Base-by-base conservation (phyloP, 2,329 filamentous ascomycete species). In the Penicillium sp. region DNA sequence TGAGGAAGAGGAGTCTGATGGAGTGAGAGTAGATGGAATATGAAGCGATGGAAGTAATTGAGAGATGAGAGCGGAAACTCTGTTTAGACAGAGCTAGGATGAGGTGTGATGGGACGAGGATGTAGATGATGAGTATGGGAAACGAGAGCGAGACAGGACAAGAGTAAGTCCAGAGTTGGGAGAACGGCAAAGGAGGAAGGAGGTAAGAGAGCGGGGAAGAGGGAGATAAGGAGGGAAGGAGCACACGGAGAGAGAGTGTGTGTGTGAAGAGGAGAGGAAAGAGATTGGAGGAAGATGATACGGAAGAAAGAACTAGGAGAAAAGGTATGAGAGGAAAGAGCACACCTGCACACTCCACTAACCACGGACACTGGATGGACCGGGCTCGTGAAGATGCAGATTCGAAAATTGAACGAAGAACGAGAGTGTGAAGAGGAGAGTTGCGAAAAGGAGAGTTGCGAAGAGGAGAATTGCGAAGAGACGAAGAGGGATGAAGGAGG, bases 221-320 rank as follows among this genome's bases (percentile, higher is more conserved):
- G 38, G 22, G 6, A 19, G 12, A 19, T 35, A 19, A 17, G 13
- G 22, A 38, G 42, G 47, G 55, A 60, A 53, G 47, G 19, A 56
- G 56, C 57, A 54, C 45, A 50, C 28, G 55, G 38, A 24, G 24
- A 26, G 1, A 17, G 13, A 40, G n/a, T 35, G 45, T 30, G 13
- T 28, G n/a, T 35, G 45, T 30, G 53, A 58, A 37, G 51, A 10
- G 50, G 53, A 56, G 49, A 47, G 53, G 44, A 57, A 47, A 24
- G 28, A 42, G 24, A 28, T 17, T n/a, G 17, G 26, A 26, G 10
- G 15, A 40, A 38, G 12, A 26, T 10, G 30, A 33, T 19, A 40
- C 15, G 38, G 8, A 24, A 24, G n/a, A n/a, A n/a, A n/a, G n/a
- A n/a, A n/a, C n/a, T n/a, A n/a, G n/a, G n/a, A n/a, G n/a, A n/a